Evolutionary conservation across 768 basidiomycete species (phyloP).

Genomic region (Cytidiella melzeri): DNA sequence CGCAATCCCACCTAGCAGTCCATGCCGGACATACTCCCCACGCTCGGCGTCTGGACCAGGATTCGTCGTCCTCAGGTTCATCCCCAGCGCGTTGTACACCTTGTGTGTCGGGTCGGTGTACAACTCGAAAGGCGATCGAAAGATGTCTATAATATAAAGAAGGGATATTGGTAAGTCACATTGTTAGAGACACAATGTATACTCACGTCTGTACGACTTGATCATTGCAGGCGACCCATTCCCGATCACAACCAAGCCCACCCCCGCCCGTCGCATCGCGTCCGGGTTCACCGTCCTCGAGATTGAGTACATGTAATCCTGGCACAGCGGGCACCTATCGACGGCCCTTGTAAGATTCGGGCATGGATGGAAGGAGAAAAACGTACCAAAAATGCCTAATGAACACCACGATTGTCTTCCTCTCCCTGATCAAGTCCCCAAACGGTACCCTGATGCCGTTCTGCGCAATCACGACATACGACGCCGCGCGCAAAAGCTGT

Average conservation of each 20-base stretch:
- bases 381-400: constrained; percentile 78
- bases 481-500: constrained; percentile 56
- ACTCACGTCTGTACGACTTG: constrained; percentile 60
- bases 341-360: neutral
- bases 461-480: constrained; percentile 59
- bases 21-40: constrained; percentile 61
- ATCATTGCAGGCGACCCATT: constrained; percentile 77
- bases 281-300: constrained; percentile 40
- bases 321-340: constrained; percentile 68
- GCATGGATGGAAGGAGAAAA: neutral
- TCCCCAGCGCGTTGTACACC: constrained; percentile 71
- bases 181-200: neutral
- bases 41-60: constrained; percentile 37
- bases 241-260: constrained; percentile 68
- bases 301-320: constrained; percentile 80
- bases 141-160: constrained; percentile 42
- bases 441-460: constrained; percentile 63
- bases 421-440: constrained; percentile 54
- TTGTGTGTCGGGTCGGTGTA: constrained; percentile 73
- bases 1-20: constrained; percentile 60
- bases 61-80: constrained; percentile 47
- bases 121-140: constrained; percentile 63
- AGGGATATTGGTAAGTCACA: neutral
- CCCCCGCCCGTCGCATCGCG: constrained; percentile 40
- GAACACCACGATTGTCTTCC: constrained; percentile 71